Evolutionary conservation across 2,329 filamentous ascomycete species (phyloP).

Genomic region (Boeremia exigua): DNA sequence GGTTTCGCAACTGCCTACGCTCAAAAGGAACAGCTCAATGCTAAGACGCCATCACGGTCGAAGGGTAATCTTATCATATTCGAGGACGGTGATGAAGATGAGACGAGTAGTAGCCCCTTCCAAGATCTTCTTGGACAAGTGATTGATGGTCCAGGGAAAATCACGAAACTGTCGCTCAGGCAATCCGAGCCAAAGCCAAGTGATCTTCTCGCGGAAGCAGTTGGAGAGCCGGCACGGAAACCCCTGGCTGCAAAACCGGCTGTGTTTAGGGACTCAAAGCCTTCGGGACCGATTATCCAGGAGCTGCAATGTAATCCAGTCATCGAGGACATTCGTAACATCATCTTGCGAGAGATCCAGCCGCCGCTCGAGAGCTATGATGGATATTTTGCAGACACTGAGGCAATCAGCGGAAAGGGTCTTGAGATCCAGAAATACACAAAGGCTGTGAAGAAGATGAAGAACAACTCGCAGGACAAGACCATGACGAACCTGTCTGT

Average conservation of each 20-base stretch:
- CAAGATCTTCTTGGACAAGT: constrained; percentile 65
- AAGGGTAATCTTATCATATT: constrained; percentile 49
- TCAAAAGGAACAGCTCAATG: constrained; percentile 64
- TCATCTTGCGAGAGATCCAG: constrained; percentile 76
- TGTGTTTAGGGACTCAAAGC: constrained; percentile 47
- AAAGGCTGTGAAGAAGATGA: constrained; percentile 68
- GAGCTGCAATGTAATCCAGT: constrained; percentile 89
- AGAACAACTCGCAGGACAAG: constrained; percentile 62
- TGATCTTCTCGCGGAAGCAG: constrained; percentile 17
- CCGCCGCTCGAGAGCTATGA: constrained; percentile 76
- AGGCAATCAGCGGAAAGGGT: constrained; percentile 68
- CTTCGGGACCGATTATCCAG: constrained; percentile 76
- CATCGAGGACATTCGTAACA: constrained; percentile 73
- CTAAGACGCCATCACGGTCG: constrained; percentile 79
- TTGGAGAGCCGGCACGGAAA: constrained; percentile 22
- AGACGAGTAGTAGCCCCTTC: constrained; percentile 73
- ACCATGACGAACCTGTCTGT: constrained; percentile 64
- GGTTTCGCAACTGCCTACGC: constrained; percentile 57
- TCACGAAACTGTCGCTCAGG: constrained; percentile 59
- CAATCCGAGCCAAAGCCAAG: constrained; percentile 48
- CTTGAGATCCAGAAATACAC: constrained; percentile 82
- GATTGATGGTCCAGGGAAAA: constrained; percentile 50
- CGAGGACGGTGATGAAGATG: constrained; percentile 44
- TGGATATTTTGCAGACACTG: constrained; percentile 78
- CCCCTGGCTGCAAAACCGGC: constrained; percentile 42